A percentile compares a stretch with the other conserved stretches of the same genome.
phyloP scores from a whole-genome alignment of 345 rosid genomes.

The Orychophragmus violaceus region DNA sequence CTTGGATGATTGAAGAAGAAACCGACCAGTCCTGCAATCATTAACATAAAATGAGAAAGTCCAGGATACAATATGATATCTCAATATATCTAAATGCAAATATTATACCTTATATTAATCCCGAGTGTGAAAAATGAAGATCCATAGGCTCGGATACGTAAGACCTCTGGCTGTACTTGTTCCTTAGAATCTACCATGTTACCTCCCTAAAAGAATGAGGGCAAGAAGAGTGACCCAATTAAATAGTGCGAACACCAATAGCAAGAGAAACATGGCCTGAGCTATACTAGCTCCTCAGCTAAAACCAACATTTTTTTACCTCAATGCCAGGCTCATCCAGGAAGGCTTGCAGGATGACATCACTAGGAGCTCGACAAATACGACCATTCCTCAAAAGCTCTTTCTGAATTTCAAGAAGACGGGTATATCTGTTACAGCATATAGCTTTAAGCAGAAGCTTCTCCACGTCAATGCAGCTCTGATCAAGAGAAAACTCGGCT shows the following conservation, averaged over 20 bases:
- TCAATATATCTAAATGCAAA: not conserved
- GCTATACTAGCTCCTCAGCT: conserved; percentile 34
- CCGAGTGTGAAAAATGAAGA: conserved; percentile 81
- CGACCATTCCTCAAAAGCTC: conserved; percentile 67
- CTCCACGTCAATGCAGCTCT: conserved; percentile 89
- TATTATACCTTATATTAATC: conserved; percentile 66
- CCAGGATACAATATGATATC: not conserved
- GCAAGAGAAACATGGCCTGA: not conserved
- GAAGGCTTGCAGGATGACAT: conserved; percentile 56
- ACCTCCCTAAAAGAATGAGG: conserved; percentile 48
- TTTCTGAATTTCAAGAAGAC: conserved; percentile 88
- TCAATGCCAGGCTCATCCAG: conserved; percentile 48
- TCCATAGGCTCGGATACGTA: conserved; percentile 83
- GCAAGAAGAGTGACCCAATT: not conserved
- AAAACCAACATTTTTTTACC: conserved; percentile 41
- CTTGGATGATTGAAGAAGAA: conserved; percentile 66
- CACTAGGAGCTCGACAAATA: conserved; percentile 59
- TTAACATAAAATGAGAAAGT: not conserved
- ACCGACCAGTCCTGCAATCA: conserved; percentile 76
- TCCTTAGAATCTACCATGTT: conserved; percentile 36
- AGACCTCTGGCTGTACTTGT: conserved; percentile 59
- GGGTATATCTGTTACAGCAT: conserved; percentile 80
- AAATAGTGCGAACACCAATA: not conserved
- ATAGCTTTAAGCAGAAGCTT: conserved; percentile 84
- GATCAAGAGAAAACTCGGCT: conserved; percentile 74